Evolutionary conservation across 441 rosid species (phyloP).

Genomic region (Macaranga tanarius): DNA sequence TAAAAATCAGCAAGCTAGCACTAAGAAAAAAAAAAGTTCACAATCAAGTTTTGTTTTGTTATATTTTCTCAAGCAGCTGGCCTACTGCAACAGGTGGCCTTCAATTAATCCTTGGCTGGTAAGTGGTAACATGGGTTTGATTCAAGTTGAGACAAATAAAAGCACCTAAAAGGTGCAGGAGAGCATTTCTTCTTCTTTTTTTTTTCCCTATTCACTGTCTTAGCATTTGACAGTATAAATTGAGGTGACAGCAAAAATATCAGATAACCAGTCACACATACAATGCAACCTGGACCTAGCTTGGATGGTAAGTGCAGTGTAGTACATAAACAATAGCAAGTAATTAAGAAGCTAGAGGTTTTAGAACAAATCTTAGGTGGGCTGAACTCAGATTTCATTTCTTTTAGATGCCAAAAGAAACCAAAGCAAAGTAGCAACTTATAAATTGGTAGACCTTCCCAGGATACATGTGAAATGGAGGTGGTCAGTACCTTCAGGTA

Average conservation of each 20-base stretch:
- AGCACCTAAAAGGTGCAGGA: neutral
- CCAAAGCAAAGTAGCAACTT: conserved; percentile 8
- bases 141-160: neutral
- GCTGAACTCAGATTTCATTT: neutral
- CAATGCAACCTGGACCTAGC: neutral
- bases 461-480: neutral
- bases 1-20: conserved; percentile 20
- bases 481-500: conserved; percentile 71
- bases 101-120: neutral
- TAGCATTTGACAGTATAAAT: neutral
- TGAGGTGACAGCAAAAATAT: neutral
- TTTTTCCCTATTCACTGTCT: too few relatives aligned
- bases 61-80: neutral
- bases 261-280: neutral
- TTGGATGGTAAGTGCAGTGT: neutral
- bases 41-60: neutral
- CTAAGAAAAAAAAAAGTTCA: neutral
- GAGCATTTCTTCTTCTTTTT: neutral
- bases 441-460: conserved; percentile 3
- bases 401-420: conserved; percentile 13
- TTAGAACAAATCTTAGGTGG: neutral
- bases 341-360: neutral
- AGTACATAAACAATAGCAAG: neutral
- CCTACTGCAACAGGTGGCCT: neutral
- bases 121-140: neutral